These are phyloP conservation scores for Cavenderia fasciculata DNA, from an alignment of 78 protist genomes.

Conservation along the genomic window DNA sequence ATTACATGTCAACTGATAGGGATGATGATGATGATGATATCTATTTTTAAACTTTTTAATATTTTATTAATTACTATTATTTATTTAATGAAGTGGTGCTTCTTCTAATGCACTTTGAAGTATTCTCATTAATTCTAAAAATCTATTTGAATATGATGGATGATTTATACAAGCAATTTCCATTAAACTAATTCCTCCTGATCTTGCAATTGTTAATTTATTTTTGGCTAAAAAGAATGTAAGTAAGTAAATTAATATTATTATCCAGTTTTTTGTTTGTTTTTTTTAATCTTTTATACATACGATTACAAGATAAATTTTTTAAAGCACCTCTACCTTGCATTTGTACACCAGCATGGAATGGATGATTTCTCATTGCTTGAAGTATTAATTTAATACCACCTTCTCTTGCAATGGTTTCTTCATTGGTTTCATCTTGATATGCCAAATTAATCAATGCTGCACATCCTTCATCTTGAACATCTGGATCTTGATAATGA, in stretches of 20 bases:
- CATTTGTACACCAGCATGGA: conserved; percentile 67
- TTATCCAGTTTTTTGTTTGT: neutral
- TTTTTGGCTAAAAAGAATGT: conserved; percentile 16
- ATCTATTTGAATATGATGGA: conserved; percentile 50
- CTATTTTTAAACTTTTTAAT: too few species aligned
- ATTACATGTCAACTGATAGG: too few species aligned
- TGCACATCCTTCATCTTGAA: conserved; percentile 76
- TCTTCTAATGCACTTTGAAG: conserved; percentile 52
- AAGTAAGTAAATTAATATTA: neutral
- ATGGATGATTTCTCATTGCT: conserved; percentile 71
- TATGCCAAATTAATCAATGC: conserved; percentile 58
- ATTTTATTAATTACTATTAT: too few species aligned
- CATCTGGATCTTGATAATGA: conserved; percentile 66
- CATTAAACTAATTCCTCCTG: conserved; percentile 61
- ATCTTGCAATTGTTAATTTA: conserved; percentile 46
- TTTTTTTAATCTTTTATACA: neutral
- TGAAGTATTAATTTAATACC: conserved; percentile 38
- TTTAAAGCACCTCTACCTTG: conserved; percentile 71
- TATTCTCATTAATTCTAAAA: conserved; percentile 47
- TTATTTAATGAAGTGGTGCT: neutral
- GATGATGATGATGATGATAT: too few species aligned
- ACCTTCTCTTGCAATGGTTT: conserved; percentile 54
- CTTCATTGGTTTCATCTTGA: conserved; percentile 66
- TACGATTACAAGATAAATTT: conserved; percentile 57
- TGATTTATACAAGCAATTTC: conserved; percentile 47